A percentile compares a stretch with the other conserved stretches of the same genome.
phyloP scores from a whole-genome alignment of 306 rosid genomes.

The Delonix regia region DNA sequence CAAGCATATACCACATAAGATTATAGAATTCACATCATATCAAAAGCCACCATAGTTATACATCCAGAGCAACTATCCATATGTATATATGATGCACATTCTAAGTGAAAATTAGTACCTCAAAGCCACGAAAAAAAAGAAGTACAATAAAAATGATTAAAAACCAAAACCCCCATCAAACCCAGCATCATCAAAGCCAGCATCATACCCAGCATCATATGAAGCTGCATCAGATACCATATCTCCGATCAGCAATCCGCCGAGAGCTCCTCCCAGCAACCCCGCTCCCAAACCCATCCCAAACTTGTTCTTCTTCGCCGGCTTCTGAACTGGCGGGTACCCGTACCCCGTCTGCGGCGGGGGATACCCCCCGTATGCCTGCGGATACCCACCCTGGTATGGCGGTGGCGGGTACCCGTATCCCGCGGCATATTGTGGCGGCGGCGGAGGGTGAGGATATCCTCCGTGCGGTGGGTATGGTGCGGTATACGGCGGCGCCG shows the following conservation, averaged over 20 bases:
- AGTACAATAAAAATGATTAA: neutral
- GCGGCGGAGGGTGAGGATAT: conserved; percentile 1
- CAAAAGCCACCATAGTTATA: neutral
- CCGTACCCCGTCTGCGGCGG: neutral
- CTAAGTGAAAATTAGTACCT: neutral
- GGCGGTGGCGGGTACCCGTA: conserved; percentile 41
- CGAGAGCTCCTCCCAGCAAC: conserved; percentile 73
- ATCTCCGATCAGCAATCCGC: conserved; percentile 83
- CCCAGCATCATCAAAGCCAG: conserved; percentile 10
- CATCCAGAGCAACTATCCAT: neutral
- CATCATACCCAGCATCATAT: conserved; percentile 35
- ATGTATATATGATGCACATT: neutral
- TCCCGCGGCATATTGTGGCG: conserved; percentile 21
- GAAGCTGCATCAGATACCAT: conserved; percentile 59
- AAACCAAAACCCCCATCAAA: conserved; percentile 40
- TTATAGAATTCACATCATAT: neutral
- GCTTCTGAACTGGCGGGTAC: conserved; percentile 46
- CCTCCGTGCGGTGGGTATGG: conserved; percentile 25
- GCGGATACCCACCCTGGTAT: conserved; percentile 11
- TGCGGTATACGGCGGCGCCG: neutral
- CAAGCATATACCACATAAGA: neutral
- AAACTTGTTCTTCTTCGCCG: conserved; percentile 54
- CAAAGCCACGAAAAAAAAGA: neutral
- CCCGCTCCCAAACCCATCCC: conserved; percentile 92
- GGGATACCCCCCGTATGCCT: conserved; percentile 16